Evolutionary conservation across 495 filamentous ascomycete species (phyloP), one percentile per base, ranked within the genome.

Genomic region (Penicillium paxilli): DNA sequence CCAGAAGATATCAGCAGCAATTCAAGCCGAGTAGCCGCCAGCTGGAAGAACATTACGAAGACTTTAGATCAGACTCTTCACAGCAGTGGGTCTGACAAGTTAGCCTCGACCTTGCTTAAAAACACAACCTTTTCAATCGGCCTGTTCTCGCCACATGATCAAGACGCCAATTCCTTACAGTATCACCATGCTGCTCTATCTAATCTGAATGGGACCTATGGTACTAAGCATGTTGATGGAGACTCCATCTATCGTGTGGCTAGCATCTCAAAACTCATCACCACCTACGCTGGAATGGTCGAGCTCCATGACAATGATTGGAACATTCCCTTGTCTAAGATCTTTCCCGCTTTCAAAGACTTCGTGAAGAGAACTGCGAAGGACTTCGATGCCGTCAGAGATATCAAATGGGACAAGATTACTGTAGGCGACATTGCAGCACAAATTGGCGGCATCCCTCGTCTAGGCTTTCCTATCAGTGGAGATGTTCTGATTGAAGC

Each of bases 221-320:
- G 76, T 1, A 65, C 62, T n/a, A 63, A 64, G 3, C 68, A 66
- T 40, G 71, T 83, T 17, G 69, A 77, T 55, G 69, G 59, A 6
- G 58, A 81, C 44, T 77, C 70, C 4, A 70, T 84, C 17, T 83
- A 80, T 55, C 70, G 75, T 10, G 56, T 82, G 8, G 80, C 75
- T 8, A 83, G 79, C 48, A 61, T 81, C 25, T 77, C 77, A 0
- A 84, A 84, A 51, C 63, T 83, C 17, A 70, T 81, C 45, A 73
- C 80, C 0, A 71, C 73, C 0, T 70, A 78, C 17, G 69, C 71
- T 1, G 51, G 75, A 0, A 58, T 83, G 32, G 50, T 77, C 11
- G 55, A 69, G 21, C 59, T 72, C 26, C 56, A 58, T 5, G 52
- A 58, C 1, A 62, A 72, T 4, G 70, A 73, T 21, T 62, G 75